phyloP scores from a whole-genome alignment of 2,329 filamentous ascomycete genomes.

The Pyrenochaeta sp. region DNA sequence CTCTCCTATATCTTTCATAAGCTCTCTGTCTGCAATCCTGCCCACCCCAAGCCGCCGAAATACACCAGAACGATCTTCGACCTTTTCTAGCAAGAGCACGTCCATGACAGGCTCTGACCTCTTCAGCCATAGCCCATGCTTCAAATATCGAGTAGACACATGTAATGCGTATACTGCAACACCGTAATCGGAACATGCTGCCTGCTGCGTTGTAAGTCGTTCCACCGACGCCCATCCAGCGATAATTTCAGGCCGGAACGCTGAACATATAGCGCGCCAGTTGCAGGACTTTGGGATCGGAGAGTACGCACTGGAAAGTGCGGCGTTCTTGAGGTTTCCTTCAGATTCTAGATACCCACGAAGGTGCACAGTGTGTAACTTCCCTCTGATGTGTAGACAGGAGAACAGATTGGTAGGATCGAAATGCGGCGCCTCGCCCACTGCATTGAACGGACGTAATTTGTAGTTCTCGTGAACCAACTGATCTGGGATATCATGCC shows the following conservation, averaged over 20 bases:
- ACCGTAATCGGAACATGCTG: not conserved
- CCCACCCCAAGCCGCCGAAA: not conserved
- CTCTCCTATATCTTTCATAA: not conserved
- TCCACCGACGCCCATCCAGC: not conserved
- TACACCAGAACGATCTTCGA: not conserved
- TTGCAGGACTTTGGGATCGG: not conserved
- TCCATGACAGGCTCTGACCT: not conserved
- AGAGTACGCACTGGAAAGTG: not conserved
- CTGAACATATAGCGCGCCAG: not conserved
- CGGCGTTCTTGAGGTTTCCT: not conserved
- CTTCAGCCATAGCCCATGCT: not conserved
- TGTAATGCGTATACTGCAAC: not conserved
- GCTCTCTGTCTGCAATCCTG: not conserved
- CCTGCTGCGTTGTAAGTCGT: not conserved
- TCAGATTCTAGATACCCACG: not conserved
- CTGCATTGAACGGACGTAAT: not conserved
- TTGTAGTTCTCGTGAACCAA: not conserved
- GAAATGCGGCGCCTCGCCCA: not conserved
- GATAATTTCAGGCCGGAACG: not conserved
- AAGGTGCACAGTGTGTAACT: not conserved
- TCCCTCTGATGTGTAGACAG: not conserved
- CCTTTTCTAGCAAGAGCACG: not conserved
- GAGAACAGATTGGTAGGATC: conserved; percentile 1
- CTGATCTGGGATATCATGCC: not conserved
- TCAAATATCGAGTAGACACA: not conserved